These are phyloP conservation scores for Xylariaceae sp. DNA, from an alignment of 2,329 filamentous ascomycete genomes.

Conservation along the genomic window DNA sequence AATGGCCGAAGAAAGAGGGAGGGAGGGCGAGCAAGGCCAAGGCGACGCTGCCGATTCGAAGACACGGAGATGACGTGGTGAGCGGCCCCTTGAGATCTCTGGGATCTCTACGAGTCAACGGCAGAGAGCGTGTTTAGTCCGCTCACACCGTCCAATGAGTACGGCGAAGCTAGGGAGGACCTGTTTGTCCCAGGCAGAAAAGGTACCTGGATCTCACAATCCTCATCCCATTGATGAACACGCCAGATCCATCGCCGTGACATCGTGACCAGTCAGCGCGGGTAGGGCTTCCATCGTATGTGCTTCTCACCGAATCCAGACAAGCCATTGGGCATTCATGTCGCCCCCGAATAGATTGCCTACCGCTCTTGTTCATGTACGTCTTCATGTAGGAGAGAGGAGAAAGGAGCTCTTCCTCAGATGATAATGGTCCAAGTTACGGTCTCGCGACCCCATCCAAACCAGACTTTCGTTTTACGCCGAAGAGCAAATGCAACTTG, in stretches of 20 bases:
- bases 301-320: conserved; percentile 8
- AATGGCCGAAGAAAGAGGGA: not conserved
- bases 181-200: not conserved
- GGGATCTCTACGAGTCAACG: not conserved
- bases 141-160: not conserved
- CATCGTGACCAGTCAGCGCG: conserved; percentile 18
- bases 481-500: not conserved
- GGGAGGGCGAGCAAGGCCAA: not conserved
- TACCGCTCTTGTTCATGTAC: not conserved
- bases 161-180: not conserved
- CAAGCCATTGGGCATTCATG: conserved; percentile 6
- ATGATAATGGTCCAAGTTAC: not conserved
- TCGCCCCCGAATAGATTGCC: not conserved
- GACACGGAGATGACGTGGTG: not conserved
- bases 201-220: not conserved
- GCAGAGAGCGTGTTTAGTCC: not conserved
- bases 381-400: not conserved
- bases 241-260: conserved; percentile 18
- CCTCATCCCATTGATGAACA: conserved; percentile 5
- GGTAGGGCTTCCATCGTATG: conserved; percentile 2
- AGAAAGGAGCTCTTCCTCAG: not conserved
- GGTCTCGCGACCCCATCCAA: not conserved
- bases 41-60: not conserved
- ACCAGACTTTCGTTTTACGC: not conserved
- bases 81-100: not conserved